phyloP scores from a whole-genome alignment of 2,329 filamentous ascomycete species.

The Acrocalymma vagum region DNA sequence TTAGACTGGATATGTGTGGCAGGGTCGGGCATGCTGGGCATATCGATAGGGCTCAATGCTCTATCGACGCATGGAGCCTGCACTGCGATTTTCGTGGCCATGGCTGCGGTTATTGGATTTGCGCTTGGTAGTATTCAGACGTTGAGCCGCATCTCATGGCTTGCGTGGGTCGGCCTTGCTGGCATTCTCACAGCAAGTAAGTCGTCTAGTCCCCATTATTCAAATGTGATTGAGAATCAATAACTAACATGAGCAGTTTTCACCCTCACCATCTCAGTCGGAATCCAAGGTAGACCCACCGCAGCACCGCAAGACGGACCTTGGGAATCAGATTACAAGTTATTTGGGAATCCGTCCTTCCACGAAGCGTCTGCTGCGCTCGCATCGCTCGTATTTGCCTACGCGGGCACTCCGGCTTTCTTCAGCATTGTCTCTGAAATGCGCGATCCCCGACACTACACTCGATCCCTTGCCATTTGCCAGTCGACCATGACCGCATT shows the following conservation, averaged over 20 bases:
- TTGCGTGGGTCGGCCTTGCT: slow-evolving; percentile 22
- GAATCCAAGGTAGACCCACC: slow-evolving; percentile 31
- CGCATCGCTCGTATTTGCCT: slow-evolving; percentile 7
- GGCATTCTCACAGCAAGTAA: too few species aligned
- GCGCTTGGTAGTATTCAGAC: slow-evolving; percentile 11
- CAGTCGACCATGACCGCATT: slow-evolving; percentile 62
- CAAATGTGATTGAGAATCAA: not conserved
- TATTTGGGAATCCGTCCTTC: slow-evolving; percentile 13
- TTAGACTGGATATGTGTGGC: too few species aligned
- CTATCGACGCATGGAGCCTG: slow-evolving; percentile 58
- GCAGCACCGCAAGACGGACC: slow-evolving; percentile 21
- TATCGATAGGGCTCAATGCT: slow-evolving; percentile 41
- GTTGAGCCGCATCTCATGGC: slow-evolving; percentile 13
- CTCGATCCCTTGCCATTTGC: slow-evolving; percentile 68
- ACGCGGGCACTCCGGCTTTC: slow-evolving; percentile 19
- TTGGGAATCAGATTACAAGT: slow-evolving; percentile 10
- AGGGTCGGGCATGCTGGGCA: slow-evolving; percentile 66
- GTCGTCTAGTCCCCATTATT: slow-evolving; percentile 42
- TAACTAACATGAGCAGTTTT: slow-evolving; percentile 47
- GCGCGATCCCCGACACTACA: slow-evolving; percentile 64
- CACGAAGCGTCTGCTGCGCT: slow-evolving; percentile 13
- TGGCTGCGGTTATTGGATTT: slow-evolving; percentile 36
- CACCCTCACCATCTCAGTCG: slow-evolving; percentile 23
- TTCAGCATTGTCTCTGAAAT: slow-evolving; percentile 70
- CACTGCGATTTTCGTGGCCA: slow-evolving; percentile 23